phyloP scores from a whole-genome alignment of 164 flowering plant species.

The Dillenia suffruticosa region DNA sequence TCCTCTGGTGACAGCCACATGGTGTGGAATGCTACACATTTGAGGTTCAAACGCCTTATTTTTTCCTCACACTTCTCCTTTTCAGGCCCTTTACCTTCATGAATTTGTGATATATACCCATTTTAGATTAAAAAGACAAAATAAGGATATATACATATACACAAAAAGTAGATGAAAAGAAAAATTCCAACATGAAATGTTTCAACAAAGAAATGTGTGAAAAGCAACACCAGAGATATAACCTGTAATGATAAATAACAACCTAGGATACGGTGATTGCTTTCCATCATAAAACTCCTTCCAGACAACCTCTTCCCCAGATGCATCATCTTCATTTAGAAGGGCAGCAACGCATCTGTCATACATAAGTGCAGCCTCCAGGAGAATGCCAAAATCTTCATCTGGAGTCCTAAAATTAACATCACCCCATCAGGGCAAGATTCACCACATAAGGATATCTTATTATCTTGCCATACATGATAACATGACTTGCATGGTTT shows the following conservation, averaged over 20 bases:
- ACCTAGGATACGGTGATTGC: constrained; percentile 61
- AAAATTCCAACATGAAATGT: too few relatives aligned
- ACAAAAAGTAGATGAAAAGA: too few relatives aligned
- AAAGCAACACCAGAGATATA: constrained; percentile 13
- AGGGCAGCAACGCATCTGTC: constrained; percentile 92
- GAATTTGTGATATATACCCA: background rate
- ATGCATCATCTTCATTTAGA: constrained; percentile 69
- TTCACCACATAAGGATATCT: too few relatives aligned
- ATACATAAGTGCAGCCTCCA: constrained; percentile 97
- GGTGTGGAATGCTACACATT: constrained; percentile 92
- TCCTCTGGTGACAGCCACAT: constrained; percentile 98
- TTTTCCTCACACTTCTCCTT: constrained; percentile 80
- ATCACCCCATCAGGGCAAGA: too few relatives aligned
- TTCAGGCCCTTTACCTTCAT: constrained; percentile 86
- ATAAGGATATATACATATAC: too few relatives aligned
- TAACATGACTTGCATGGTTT: too few relatives aligned
- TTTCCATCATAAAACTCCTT: constrained; percentile 44
- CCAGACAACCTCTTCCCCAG: constrained; percentile 48
- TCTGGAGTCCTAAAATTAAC: constrained; percentile 79
- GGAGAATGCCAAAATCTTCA: constrained; percentile 84
- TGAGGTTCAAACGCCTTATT: constrained; percentile 63
- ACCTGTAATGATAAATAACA: constrained; percentile 93
- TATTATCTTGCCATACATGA: too few relatives aligned
- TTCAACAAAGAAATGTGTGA: too few relatives aligned
- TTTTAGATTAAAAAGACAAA: too few relatives aligned